Percentiles rank a stretch among this genome's conserved stretches.
These are phyloP conservation scores for Saitozyma sp. DNA, from an alignment of 768 basidiomycete genomes.

Conservation along the genomic window DNA sequence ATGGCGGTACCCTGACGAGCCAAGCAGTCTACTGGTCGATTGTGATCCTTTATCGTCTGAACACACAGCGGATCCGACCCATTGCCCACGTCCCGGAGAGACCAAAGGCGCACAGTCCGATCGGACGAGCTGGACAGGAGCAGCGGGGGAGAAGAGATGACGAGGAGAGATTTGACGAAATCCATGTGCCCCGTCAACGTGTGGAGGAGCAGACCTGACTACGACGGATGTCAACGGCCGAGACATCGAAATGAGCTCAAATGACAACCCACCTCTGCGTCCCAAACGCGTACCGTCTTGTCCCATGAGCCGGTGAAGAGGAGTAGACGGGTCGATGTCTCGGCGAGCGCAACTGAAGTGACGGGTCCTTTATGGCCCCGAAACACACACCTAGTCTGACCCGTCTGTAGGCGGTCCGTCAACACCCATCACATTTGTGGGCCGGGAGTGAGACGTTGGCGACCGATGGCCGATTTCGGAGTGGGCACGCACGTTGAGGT, in stretches of 20 bases:
- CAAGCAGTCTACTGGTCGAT: constrained; percentile 80
- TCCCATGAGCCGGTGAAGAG: constrained; percentile 96
- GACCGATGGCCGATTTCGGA: background rate
- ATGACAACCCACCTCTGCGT: constrained; percentile 62
- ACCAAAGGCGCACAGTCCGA: constrained; percentile 85
- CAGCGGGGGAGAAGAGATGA: constrained; percentile 62
- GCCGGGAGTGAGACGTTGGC: too few species aligned
- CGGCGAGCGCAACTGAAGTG: constrained; percentile 70
- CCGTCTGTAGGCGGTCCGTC: constrained; percentile 60
- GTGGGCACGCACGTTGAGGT: constrained; percentile 66
- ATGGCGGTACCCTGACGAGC: constrained; percentile 58
- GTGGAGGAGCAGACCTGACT: constrained; percentile 72
- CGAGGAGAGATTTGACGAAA: constrained; percentile 82
- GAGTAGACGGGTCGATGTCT: constrained; percentile 41
- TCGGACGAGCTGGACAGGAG: constrained; percentile 88
- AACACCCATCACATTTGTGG: too few species aligned
- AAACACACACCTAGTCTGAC: constrained; percentile 72
- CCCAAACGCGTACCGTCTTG: constrained; percentile 88
- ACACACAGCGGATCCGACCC: constrained; percentile 51
- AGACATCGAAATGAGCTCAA: background rate
- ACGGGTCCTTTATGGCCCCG: constrained; percentile 87
- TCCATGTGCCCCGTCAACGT: constrained; percentile 79
- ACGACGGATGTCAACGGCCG: constrained; percentile 9
- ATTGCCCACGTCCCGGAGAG: constrained; percentile 38
- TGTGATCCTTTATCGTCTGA: constrained; percentile 78